Base-by-base conservation (phyloP, 495 filamentous ascomycete genomes). In the Parmelia sp. region DNA sequence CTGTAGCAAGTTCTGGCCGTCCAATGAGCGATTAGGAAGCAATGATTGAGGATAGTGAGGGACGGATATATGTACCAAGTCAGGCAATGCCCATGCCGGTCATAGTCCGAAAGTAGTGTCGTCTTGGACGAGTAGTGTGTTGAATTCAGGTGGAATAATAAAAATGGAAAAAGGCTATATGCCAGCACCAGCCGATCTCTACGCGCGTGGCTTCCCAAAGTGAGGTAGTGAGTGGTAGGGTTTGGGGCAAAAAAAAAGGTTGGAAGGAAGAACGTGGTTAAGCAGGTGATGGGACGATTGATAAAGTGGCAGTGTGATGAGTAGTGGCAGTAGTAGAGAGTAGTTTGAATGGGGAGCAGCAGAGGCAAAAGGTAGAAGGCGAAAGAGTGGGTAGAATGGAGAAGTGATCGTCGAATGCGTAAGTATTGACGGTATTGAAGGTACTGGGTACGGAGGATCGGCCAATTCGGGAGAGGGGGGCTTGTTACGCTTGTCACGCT, bases 161-260 rank as follows among this genome's bases (percentile, higher is more conserved):
- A 36, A 49, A 55, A 59, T 37, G 56, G 55, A 49, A 58, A 39
- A 5, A 53, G 62, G 62, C 62, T 64, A 64, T 64, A 55, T 55
- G 62, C 62, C 62, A 57, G 62, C 62, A 64, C 14, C 25, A 51
- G 62, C 55, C 62, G 62, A 64, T 64, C 62, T 36, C 9, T 58
- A 58, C n/a, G 62, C 62, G 62, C 62, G 62, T 64, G 62, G 62
- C 62, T 64, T 49, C 42, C 37, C 49, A 31, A 55, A 10, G 44
- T 53, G n/a, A n/a, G 56, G 17, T 36, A 36, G 35, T 4, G 35
- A 36, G 35, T 4, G 35, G 4, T 36, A 36, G 4, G 35, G 35
- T 36, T 36, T 36, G 10, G 10, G 10, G 35, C 10, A 36, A 36
- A 36, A 36, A 36, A 36, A 36, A 36, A 58, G 35, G 57, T 58